These are phyloP conservation scores for Heliamphora pulchella DNA, from an alignment of 179 eudicot genomes.

Conservation along the genomic window DNA sequence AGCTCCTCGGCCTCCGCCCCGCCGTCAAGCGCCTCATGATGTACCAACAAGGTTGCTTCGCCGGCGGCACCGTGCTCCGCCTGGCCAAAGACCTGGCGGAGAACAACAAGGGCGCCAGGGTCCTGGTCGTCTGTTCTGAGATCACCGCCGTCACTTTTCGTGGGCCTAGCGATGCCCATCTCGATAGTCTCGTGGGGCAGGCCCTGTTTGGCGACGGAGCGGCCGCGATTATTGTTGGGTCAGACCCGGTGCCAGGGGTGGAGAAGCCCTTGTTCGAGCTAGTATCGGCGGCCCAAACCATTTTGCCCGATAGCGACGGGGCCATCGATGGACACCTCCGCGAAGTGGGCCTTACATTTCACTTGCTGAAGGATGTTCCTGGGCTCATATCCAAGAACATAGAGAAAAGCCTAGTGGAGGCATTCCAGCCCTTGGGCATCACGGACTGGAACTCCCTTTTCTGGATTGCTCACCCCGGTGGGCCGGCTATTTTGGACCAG, in stretches of 20 bases:
- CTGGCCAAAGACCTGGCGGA: constrained; percentile 33
- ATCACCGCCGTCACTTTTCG: constrained; percentile 15
- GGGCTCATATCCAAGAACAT: constrained; percentile 24
- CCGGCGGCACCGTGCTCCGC: constrained; percentile 34
- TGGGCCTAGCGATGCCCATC: constrained; percentile 13
- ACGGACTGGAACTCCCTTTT: constrained; percentile 31
- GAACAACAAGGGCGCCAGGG: constrained; percentile 27
- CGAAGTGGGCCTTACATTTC: constrained; percentile 22
- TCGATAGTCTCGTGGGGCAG: constrained; percentile 22
- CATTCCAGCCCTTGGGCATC: constrained; percentile 23
- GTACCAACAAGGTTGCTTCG: constrained; percentile 35
- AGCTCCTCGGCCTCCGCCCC: constrained; percentile 27
- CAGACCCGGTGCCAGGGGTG: constrained; percentile 16
- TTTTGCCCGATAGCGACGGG: constrained; percentile 23
- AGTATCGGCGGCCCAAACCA: constrained; percentile 22
- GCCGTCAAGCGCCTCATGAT: constrained; percentile 31
- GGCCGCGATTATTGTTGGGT: constrained; percentile 20
- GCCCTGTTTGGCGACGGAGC: constrained; percentile 26
- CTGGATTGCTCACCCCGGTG: constrained; percentile 26
- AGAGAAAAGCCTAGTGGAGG: constrained; percentile 22
- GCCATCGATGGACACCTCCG: constrained; percentile 22
- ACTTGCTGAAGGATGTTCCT: constrained; percentile 24
- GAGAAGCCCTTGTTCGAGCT: constrained; percentile 25
- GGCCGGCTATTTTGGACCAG: constrained; percentile 26
- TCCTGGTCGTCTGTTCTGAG: constrained; percentile 28